Percentiles rank a stretch among this genome's conserved stretches.
These are phyloP conservation scores for Nemania sp. DNA, from an alignment of 2,329 filamentous ascomycete species.

Conservation along the genomic window DNA sequence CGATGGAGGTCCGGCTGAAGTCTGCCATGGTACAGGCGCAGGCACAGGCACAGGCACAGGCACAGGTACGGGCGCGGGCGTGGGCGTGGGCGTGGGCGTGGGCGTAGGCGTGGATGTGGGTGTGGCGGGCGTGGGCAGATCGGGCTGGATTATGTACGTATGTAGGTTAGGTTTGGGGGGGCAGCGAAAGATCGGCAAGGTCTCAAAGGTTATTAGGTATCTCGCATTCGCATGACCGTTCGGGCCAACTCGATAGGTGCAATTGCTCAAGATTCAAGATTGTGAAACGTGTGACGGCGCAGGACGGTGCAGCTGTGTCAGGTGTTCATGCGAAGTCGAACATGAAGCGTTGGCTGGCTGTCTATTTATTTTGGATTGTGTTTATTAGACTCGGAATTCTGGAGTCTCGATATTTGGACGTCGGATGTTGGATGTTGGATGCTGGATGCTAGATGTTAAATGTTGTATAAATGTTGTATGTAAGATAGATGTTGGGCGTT, in stretches of 20 bases:
- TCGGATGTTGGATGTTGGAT: background rate
- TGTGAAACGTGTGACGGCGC: constrained; percentile 23
- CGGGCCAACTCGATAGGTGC: constrained; percentile 1
- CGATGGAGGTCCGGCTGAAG: constrained; percentile 47
- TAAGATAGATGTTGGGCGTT: too few relatives aligned
- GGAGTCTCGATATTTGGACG: too few relatives aligned
- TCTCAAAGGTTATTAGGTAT: constrained; percentile 20
- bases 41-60: too few relatives aligned
- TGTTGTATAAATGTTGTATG: too few relatives aligned
- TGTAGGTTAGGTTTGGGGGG: constrained; percentile 22
- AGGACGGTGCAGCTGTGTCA: constrained; percentile 2
- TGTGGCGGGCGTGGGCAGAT: constrained; percentile 17
- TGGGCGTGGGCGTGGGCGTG: background rate
- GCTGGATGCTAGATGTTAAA: too few relatives aligned
- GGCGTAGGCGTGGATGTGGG: constrained; percentile 4
- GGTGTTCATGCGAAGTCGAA: constrained; percentile 30
- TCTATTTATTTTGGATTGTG: background rate
- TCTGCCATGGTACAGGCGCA: constrained; percentile 46
- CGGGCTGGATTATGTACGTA: constrained; percentile 23
- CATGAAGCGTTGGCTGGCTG: background rate
- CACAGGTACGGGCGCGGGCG: background rate
- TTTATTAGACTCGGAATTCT: too few relatives aligned
- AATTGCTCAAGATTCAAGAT: constrained; percentile 7
- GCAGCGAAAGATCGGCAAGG: constrained; percentile 26
- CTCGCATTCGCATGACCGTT: constrained; percentile 22